Evolutionary conservation across 1,284 basidiomycete genomes (phyloP), one percentile per base, ranked within the genome.

Genomic region (Crocinoboletus sp.): DNA sequence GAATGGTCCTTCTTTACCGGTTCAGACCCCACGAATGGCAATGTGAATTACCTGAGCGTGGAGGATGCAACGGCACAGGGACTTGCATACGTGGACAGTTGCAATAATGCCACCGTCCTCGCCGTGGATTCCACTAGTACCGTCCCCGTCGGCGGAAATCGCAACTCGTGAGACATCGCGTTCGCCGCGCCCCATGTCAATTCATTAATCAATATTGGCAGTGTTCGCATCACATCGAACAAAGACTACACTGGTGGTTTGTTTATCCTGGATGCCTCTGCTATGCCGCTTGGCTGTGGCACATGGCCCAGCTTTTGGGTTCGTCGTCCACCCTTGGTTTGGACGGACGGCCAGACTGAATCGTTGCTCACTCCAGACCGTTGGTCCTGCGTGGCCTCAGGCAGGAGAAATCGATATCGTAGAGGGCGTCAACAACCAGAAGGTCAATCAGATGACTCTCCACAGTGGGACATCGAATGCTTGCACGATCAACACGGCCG

Each of bases 251-350:
- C 68, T 23, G 68, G 72, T 9, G 89, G 88, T 2, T 70, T 93
- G 19, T 84, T 92, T 66, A 77, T 94, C 49, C 73, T 85, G 22
- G 88, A 93, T 61, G 74, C 89, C 51, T 67, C 60, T 34, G 64
- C 76, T 19, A 88, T 89, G 80, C 87, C 89, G 4, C 76, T 78
- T 53, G 89, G 89, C 0, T 90, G 86, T 64, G 77, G 77, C 32
- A 75, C 82, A 20, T 93, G 89, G 89, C 89, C 88, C 10, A 48
- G 46, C 30, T 57, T 60, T 6, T 37, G 88, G 89, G 15, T 89
- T 74, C 65, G 76, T 68, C 28, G 2, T 20, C 25, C 16, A 6
- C 4, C 13, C n/a, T 56, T 33, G 6, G 17, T 36, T 17, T 29
- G 9, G 6, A 17, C 11, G 11, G 7, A 22, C 4, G 3, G 10